Base-by-base conservation (phyloP, 208 protist genomes). In the Crithidia sp. region DNA sequence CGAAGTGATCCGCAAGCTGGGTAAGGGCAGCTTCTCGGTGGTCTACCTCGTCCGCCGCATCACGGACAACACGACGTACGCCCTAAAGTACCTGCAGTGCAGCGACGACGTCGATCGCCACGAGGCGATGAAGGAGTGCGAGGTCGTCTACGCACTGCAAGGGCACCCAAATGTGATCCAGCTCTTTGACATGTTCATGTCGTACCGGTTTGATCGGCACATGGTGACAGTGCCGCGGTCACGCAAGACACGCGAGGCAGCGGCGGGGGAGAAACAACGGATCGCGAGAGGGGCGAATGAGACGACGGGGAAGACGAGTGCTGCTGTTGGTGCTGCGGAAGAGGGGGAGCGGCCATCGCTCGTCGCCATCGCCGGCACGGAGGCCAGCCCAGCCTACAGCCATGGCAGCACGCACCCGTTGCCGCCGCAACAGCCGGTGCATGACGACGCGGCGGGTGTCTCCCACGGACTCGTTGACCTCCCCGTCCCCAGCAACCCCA, bases 101-200 rank as follows among this genome's bases (percentile, higher is more conserved):
- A 77, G 69, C 56, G 77, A 86, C 56, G 82, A 94, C 71, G 59
- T 84, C 36, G 84, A 86, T 61, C 83, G 85, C 9, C 37, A 82
- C 37, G 86, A 88, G 45, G 89, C 89, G 14, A 80, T 94, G 78
- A 77, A 82, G 28, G 89, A 91, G 73, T 94, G 84, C 58, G 86
- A 94, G 70, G 76, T 89, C 9, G 77, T 82, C 4, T 85, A 87
- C 72, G 56, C 73, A 6, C 60, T 91, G 54, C 89, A 94, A 49
- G 86, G 84, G 13, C 85, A 91, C 69, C 89, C 86, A 5, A 94
- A 91, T 60, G 80, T 94, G 2, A 90, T 94, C 63, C 56, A 83
- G n/a, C 79, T 94, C 52, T 71, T 87, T 14, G 89, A 91, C 63
- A 91, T 94, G 86, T 94, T 94, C 71, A 87, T 94, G 83, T 88